Conservation (phyloP, 1,139 yeast genomes). For the Lodderomyces margitis region DNA sequence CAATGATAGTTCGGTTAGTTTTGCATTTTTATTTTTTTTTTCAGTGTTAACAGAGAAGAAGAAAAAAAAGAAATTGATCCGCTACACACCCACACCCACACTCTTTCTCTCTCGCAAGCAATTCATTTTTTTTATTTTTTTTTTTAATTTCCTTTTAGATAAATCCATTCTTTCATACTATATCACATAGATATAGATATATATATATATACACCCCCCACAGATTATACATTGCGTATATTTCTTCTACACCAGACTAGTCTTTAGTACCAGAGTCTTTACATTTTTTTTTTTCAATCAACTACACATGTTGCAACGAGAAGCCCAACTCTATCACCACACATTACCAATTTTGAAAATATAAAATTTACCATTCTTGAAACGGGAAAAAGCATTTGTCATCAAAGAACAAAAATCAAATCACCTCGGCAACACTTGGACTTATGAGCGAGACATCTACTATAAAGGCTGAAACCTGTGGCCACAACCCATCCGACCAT, state of each 20-base stretch:
- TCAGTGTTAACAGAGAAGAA: no score
- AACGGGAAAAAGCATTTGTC: background rate
- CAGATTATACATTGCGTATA: background rate
- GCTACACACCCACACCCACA: no score
- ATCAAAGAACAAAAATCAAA: background rate
- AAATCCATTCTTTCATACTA: no score
- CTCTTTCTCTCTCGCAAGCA: background rate
- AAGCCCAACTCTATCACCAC: background rate
- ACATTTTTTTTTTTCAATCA: background rate
- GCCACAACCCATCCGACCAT: background rate
- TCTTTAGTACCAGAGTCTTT: background rate
- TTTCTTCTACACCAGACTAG: background rate
- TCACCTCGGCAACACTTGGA: background rate
- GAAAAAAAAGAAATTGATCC: no score
- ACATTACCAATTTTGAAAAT: background rate
- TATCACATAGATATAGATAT: no score
- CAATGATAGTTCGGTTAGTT: no score
- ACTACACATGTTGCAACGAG: background rate
- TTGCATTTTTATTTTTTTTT: background rate
- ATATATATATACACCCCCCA: no score
- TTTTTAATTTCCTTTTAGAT: background rate
- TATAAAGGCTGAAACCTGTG: conserved; percentile 4
- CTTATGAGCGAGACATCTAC: conserved; percentile 1
- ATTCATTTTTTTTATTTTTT: background rate
- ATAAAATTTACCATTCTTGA: background rate